A percentile compares a stretch with the other conserved stretches of the same genome.
Evolutionary conservation across 495 filamentous ascomycete species (phyloP).

Genomic region (Trichoderma virens): DNA sequence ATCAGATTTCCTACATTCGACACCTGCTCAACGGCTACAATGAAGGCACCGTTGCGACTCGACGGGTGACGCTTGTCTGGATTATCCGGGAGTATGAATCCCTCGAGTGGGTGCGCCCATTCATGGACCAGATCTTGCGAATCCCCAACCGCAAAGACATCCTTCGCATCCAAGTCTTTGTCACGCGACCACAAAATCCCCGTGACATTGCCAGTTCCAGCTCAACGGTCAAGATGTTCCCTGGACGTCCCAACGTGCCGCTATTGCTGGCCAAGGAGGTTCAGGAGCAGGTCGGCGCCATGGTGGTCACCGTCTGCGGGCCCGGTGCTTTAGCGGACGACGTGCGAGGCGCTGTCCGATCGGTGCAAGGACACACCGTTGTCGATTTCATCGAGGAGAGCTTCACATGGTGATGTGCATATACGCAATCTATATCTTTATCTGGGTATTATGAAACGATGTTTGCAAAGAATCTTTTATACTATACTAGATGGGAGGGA

Average conservation of each 20-base stretch:
- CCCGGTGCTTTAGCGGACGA: slow-evolving; percentile 79
- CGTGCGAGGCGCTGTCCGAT: slow-evolving; percentile 65
- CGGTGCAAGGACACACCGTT: slow-evolving; percentile 50
- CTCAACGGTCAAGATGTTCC: slow-evolving; percentile 79
- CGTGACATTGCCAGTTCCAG: slow-evolving; percentile 65
- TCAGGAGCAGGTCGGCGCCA: slow-evolving; percentile 69
- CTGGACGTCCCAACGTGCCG: slow-evolving; percentile 73
- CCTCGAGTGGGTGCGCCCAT: slow-evolving; percentile 86
- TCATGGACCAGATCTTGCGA: slow-evolving; percentile 80
- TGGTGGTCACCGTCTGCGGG: slow-evolving; percentile 87
- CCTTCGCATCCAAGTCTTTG: slow-evolving; percentile 76
- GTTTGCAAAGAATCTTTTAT: background rate
- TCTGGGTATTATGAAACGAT: slow-evolving; percentile 3
- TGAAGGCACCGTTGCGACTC: slow-evolving; percentile 67
- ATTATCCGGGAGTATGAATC: slow-evolving; percentile 80
- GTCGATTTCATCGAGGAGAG: slow-evolving; percentile 83
- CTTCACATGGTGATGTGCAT: slow-evolving; percentile 68
- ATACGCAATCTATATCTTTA: slow-evolving; percentile 1
- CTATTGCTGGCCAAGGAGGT: slow-evolving; percentile 71
- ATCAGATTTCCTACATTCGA: slow-evolving; percentile 82
- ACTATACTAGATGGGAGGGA: background rate
- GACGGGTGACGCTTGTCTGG: slow-evolving; percentile 79
- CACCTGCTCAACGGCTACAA: slow-evolving; percentile 68
- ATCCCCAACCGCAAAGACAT: slow-evolving; percentile 72
- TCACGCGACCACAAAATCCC: slow-evolving; percentile 70